Base-by-base conservation (phyloP, 2,329 filamentous ascomycete genomes). In the Beauveria sp. region DNA sequence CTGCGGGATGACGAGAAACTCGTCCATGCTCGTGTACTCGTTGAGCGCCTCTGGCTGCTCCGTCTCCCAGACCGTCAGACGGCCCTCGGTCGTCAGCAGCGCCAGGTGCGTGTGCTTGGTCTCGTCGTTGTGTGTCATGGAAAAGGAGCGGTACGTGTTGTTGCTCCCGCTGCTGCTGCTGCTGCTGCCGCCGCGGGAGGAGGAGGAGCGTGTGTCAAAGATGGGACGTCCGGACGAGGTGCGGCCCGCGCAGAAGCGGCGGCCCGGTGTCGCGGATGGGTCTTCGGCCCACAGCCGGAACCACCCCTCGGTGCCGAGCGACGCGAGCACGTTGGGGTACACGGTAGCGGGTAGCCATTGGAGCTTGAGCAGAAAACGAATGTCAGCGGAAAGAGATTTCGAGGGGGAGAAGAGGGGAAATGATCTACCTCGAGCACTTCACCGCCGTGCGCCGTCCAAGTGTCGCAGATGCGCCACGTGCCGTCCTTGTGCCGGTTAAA, bases 221-320 rank as follows among this genome's bases (percentile, higher is more conserved):
- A 82, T 80, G 3, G 81, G 79, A 49, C 79, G 81, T 51, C 79
- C 76, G 57, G 71, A 74, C 40, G 75, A 75, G 46, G 74, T 71
- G 18, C 80, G 90, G 18, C 73, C 73, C 78, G 76, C 81, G 71
- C 88, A 90, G 80, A 97, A 98, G 57, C 93, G 88, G 38, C 89
- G 86, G 38, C 92, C 91, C 0, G 88, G 87, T 1, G 89, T 82
- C 54, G 95, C 89, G 1, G 88, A 89, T 18, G 89, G 87, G 74
- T 97, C 91, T 76, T 97, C 93, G 64, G 90, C 88, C 93, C 93
- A 98, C 66, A 98, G 82, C 72, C 92, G 91, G 79, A 96, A 91
- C 73, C 88, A 88, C 69, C 93, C 91, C 69, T 97, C 93, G 69
- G 93, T 89, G 65, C 90, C 91, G 63, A 97, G 89, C 60, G 90